A percentile compares a stretch with the other conserved stretches of the same genome.
These are phyloP conservation scores for Fusarium abutilonis DNA, from an alignment of 2,329 filamentous ascomycete genomes.

Conservation along the genomic window DNA sequence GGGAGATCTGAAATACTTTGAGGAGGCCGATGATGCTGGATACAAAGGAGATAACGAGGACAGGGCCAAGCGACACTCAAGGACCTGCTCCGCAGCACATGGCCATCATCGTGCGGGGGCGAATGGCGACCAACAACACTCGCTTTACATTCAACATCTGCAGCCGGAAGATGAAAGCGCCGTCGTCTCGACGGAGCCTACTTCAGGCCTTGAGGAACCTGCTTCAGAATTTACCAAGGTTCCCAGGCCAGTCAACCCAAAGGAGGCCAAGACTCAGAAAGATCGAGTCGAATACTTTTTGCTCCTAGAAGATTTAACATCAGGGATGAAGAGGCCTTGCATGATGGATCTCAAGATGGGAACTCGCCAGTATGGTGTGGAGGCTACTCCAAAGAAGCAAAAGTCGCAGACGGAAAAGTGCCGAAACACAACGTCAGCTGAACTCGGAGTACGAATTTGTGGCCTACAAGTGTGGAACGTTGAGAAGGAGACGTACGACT, in stretches of 20 bases:
- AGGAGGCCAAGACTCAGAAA: conserved; percentile 74
- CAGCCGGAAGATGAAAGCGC: conserved; percentile 48
- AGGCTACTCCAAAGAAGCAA: conserved; percentile 91
- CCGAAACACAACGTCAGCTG: conserved; percentile 86
- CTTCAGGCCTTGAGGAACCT: conserved; percentile 47
- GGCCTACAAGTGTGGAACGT: conserved; percentile 97
- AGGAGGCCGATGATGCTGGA: conserved; percentile 85
- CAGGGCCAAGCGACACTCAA: conserved; percentile 18
- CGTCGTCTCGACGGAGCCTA: conserved; percentile 51
- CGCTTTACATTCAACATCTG: conserved; percentile 43
- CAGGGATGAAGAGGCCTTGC: conserved; percentile 95
- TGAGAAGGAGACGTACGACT: conserved; percentile 84
- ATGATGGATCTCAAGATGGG: conserved; percentile 99
- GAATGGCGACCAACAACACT: conserved; percentile 28
- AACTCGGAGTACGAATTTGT: conserved; percentile 92
- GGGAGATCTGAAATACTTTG: conserved; percentile 88
- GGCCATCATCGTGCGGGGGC: conserved; percentile 9
- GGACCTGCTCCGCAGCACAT: conserved; percentile 6
- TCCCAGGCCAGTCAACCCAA: conserved; percentile 75
- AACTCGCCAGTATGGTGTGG: conserved; percentile 93
- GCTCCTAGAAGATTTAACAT: conserved; percentile 91
- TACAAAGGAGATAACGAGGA: conserved; percentile 71
- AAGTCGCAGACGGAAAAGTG: conserved; percentile 94
- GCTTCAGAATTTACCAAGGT: conserved; percentile 52
- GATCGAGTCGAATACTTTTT: conserved; percentile 90